phyloP scores from a whole-genome alignment of 805 yeast genomes.

The Cyberlindnera samutprakarnensis region DNA sequence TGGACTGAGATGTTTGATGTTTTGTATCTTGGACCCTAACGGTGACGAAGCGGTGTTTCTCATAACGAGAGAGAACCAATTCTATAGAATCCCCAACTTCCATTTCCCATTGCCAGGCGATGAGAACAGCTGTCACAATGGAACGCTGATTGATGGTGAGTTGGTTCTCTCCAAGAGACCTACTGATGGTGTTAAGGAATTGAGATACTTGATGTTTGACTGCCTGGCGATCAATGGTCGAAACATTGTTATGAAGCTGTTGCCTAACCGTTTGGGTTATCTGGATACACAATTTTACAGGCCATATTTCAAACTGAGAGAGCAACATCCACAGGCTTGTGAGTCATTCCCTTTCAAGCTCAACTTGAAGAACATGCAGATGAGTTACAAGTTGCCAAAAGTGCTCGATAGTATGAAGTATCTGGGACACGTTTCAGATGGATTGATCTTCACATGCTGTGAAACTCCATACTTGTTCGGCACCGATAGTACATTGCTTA shows the following conservation, averaged over 20 bases:
- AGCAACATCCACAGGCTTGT: constrained; percentile 64
- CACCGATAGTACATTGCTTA: constrained; percentile 76
- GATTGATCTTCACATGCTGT: constrained; percentile 87
- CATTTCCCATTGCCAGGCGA: constrained; percentile 62
- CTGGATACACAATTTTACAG: constrained; percentile 72
- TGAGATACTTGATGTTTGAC: constrained; percentile 84
- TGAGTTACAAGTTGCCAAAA: constrained; percentile 67
- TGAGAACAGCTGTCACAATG: constrained; percentile 63
- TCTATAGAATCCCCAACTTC: constrained; percentile 70
- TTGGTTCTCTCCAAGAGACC: constrained; percentile 65
- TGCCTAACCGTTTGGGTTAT: constrained; percentile 81
- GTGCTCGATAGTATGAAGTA: constrained; percentile 66
- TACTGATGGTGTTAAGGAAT: constrained; percentile 47
- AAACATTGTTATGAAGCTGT: constrained; percentile 57
- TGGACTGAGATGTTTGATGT: constrained; percentile 80
- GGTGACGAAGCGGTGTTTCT: constrained; percentile 85
- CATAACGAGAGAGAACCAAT: constrained; percentile 85
- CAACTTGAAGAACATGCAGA: constrained; percentile 81
- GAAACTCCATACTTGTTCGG: constrained; percentile 83
- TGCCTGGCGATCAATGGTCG: constrained; percentile 79
- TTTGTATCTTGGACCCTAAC: constrained; percentile 54
- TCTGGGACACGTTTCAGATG: constrained; percentile 86
- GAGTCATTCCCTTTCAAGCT: constrained; percentile 77
- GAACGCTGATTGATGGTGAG: constrained; percentile 92
- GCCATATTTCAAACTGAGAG: constrained; percentile 72